Evolutionary conservation across 75 land plant species (phyloP).

Genomic region (Adiantum capillusveneris): DNA sequence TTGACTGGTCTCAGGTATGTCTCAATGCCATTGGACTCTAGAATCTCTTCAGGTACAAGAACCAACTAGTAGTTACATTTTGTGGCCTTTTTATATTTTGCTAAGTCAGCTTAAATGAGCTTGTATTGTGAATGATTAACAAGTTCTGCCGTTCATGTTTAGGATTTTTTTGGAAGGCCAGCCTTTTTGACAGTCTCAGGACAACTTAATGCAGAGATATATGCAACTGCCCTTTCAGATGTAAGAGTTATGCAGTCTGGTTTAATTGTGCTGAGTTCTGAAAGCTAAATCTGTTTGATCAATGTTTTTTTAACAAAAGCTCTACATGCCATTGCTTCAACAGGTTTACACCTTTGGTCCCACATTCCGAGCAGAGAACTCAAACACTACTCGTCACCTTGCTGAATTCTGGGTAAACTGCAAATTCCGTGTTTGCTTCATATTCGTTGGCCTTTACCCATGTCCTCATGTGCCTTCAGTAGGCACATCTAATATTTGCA

Average conservation of each 20-base stretch:
- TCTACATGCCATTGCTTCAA: not conserved
- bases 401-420: conserved; percentile 94
- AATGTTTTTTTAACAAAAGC: too few species aligned
- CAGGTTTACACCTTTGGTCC: conserved; percentile 99
- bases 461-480: not conserved
- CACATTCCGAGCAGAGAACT: conserved; percentile 95
- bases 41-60: too few species aligned
- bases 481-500: not conserved
- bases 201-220: conserved; percentile 96
- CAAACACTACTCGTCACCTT: conserved; percentile 81
- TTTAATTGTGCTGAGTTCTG: too few species aligned
- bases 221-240: conserved; percentile 88
- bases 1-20: conserved; percentile 92
- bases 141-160: conserved; percentile 11
- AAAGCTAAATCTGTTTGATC: too few species aligned
- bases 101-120: too few species aligned
- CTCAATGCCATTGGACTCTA: too few species aligned
- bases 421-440: too few species aligned
- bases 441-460: too few species aligned
- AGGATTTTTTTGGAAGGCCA: conserved; percentile 96
- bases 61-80: too few species aligned
- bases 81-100: too few species aligned
- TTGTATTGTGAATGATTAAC: too few species aligned
- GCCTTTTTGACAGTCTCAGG: conserved; percentile 98
- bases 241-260: conserved; percentile 26